Evolutionary conservation across 1,139 yeast species (phyloP), one percentile per base, ranked within the genome.

Genomic region (Saccharomyces hybrid): DNA sequence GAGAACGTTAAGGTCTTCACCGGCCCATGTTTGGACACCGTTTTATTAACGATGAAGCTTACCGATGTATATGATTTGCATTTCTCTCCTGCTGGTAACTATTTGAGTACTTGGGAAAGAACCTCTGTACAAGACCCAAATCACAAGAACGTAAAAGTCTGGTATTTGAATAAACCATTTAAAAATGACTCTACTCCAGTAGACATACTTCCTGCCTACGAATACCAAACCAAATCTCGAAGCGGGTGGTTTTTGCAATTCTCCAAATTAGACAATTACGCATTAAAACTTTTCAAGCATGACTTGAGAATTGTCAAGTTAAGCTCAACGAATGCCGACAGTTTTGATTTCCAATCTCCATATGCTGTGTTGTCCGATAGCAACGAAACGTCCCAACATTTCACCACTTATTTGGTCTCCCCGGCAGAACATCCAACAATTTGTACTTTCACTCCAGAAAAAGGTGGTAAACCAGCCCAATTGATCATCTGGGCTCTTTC

Each of bases 401-500:
- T 63, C 81, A 82, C 73, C 73, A 80, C 75, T 63, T 78, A 73
- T 78, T 79, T 77, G 69, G 74, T 91, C 49, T 84, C 96, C 34
- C 97, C 97, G 1, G 97, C 98, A 49, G 83, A 82, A 67, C 88
- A 88, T 69, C 95, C 97, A 54, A 82, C 95, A n/a, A 81, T 93
- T 61, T 97, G 97, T 27, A 83, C 93, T 34, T 95, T 93, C 68
- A 81, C 88, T 41, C 96, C 97, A 7, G 97, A 90, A 66, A 80
- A 82, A 62, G 76, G 79, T 54, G 90, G 91, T 56, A 85, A 86
- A 68, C 99, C 98, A 2, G 97, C 97, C 11, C 81, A 79, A 61
- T 93, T 93, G 52, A 81, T 86, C 60, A 87, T 95, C 59, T 95
- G 86, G 68, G 70, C 78, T 81, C 87, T 71, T 77, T 85, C 64